Base-by-base conservation (phyloP, 169 alveolate genomes). In the Sarcocystis neurona region DNA sequence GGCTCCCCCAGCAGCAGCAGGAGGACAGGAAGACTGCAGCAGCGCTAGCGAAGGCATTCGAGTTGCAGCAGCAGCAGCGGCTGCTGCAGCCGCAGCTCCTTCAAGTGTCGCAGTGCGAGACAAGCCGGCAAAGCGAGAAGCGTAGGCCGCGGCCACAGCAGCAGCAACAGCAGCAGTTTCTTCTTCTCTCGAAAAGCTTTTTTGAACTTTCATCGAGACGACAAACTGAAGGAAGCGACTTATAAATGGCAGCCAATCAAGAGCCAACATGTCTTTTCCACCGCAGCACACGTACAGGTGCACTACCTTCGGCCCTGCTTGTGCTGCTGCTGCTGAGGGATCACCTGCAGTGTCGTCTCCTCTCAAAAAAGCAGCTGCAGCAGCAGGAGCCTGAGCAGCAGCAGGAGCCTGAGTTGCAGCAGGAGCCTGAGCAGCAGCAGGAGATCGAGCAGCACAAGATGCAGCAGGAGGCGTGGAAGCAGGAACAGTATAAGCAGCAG, bases 231-330 rank as follows among this genome's bases (percentile, higher is more conserved):
- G 75, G 75, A 44, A 79, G 56, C 87, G 87, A 34, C 70, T 44
- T 2, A 79, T 48, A 34, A 79, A 79, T 6, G 87, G 87, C 53
- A 79, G 53, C 87, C 87, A 79, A 50, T 79, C 87, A 32, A 79
- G 50, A 1, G 87, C 87, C 37, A 79, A 75, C 87, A 79, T 79
- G 74, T 79, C 87, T 32, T 79, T 79, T 10, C 87, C 87, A 0
- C 87, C 87, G 74, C 87, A 79, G 75, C 87, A 79, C 32, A 79
- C 56, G 20, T 44, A 79, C 10, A 79, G 48, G 5, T 79, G 70
- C 6, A 79, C 32, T 30, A 56, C 75, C 20, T 48, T 5, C 30
- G 27, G 18, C 8, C 82, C 75, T 15, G 41, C 75, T 63, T 12
- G 41, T 15, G n/a, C 20, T 20, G n/a, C 63, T 50, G 63, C 63